Evolutionary conservation across 164 flowering plant genomes (phyloP).

Genomic region (Aristolochia californica): DNA sequence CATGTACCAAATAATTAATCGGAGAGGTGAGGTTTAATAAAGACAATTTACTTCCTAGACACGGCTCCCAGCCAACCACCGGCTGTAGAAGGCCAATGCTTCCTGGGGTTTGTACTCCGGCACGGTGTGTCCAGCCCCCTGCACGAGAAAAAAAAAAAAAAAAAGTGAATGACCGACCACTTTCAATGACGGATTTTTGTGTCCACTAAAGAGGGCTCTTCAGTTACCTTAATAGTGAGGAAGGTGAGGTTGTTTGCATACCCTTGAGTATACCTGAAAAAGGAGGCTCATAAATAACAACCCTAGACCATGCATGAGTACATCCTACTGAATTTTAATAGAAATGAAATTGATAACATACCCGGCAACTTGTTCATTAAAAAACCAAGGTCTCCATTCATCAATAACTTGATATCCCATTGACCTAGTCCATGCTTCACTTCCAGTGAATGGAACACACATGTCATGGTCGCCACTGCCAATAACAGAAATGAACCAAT

Average conservation of each 20-base stretch:
- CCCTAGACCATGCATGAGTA: too few species aligned
- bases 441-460: slow-evolving; percentile 93
- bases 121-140: slow-evolving; percentile 88
- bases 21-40: too few species aligned
- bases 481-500: neutral
- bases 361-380: slow-evolving; percentile 51
- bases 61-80: slow-evolving; percentile 41
- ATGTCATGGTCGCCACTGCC: slow-evolving; percentile 96
- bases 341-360: slow-evolving; percentile 15
- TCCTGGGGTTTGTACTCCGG: slow-evolving; percentile 84
- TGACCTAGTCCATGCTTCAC: slow-evolving; percentile 87
- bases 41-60: slow-evolving; percentile 10
- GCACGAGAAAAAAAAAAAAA: slow-evolving; percentile 8
- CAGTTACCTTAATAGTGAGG: slow-evolving; percentile 64
- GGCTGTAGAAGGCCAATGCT: slow-evolving; percentile 52
- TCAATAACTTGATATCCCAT: slow-evolving; percentile 60
- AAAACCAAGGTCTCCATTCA: neutral
- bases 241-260: slow-evolving; percentile 77
- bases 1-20: too few species aligned
- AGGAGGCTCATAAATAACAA: neutral
- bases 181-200: neutral
- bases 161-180: neutral
- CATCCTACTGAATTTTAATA: neutral
- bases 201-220: neutral
- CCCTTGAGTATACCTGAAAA: slow-evolving; percentile 64